Base-by-base conservation (phyloP, 306 rosid genomes). In the Rubus parviflorus region DNA sequence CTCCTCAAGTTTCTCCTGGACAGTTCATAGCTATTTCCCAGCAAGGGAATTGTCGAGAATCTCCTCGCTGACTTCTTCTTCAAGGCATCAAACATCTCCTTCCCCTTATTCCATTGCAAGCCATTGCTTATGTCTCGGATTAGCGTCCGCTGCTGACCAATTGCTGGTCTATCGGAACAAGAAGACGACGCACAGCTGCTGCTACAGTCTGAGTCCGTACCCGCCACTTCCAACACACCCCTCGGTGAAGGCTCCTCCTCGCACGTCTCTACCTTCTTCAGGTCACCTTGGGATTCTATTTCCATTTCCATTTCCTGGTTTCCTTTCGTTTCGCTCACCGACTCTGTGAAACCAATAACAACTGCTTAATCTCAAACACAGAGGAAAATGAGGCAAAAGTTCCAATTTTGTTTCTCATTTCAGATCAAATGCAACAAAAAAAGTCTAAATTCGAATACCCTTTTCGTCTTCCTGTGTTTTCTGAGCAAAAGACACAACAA, bases 201-300 rank as follows among this genome's bases (percentile, higher is more conserved):
- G 73, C 81, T 49, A n/a, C 77, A 92, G 43, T 90, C 97, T 10
- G 91, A 81, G 2, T 84, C 95, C 23, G 77, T 68, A 73, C 85
- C 77, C 2, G 84, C 88, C 78, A 82, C 61, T 42, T 92, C 97
- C n/a, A 95, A 45, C 51, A 95, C 90, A 1, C 90, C 91, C 83
- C 99, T 86, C 1, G 97, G 97, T 0, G 99, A 95, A 10, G 57
- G 9, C 38, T 89, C 86, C 0, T 74, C 93, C 16, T 84, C 89
- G 79, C 81, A 16, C 49, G 47, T 12, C 42, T 74, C 70, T 20
- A 40, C 60, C 81, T 38, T 80, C 77, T 68, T 25, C 56, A 20
- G 69, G 1, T 61, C 73, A 1, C 0, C 38, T 6, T 14, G 69
- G 8, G 70, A 70, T 43, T 67, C 5, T 3, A 8, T 13, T 17